Percentiles rank a stretch among this genome's conserved stretches.
phyloP scores from a whole-genome alignment of 305 asterid genomes.

The Fraxinus baroniana region DNA sequence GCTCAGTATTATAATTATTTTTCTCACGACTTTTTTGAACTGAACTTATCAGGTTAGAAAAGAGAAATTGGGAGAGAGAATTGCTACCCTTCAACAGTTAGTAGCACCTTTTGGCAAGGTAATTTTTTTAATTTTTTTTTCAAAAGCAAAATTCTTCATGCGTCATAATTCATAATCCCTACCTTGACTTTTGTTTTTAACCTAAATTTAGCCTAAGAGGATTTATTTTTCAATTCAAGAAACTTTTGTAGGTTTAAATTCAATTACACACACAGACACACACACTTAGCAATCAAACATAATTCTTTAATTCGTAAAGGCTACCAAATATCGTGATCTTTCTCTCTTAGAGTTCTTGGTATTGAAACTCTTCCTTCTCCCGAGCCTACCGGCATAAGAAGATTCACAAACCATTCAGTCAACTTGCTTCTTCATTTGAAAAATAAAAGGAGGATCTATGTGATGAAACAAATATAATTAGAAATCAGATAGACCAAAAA shows the following conservation, averaged over 20 bases:
- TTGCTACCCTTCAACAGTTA: conserved; percentile 83
- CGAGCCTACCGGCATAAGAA: background rate
- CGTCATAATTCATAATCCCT: background rate
- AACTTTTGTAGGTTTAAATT: background rate
- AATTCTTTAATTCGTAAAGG: background rate
- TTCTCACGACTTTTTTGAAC: background rate
- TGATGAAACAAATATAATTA: no score
- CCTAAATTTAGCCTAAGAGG: background rate
- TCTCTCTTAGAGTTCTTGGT: no score
- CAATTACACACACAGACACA: background rate
- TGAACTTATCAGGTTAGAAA: conserved; percentile 60
- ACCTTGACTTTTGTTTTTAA: background rate
- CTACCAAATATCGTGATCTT: background rate
- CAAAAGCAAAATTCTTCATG: background rate
- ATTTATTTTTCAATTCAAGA: background rate
- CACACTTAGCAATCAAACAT: background rate
- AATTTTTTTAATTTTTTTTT: conserved; percentile 4
- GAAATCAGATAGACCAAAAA: background rate
- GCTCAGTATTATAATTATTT: background rate
- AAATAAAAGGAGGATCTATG: no score
- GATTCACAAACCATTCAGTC: background rate
- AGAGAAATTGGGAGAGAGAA: conserved; percentile 89
- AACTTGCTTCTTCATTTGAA: no score
- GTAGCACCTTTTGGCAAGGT: conserved; percentile 98
- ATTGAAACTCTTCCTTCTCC: background rate